Evolutionary conservation across 2,329 filamentous ascomycete genomes (phyloP).

Genomic region (Penicillium sp.): DNA sequence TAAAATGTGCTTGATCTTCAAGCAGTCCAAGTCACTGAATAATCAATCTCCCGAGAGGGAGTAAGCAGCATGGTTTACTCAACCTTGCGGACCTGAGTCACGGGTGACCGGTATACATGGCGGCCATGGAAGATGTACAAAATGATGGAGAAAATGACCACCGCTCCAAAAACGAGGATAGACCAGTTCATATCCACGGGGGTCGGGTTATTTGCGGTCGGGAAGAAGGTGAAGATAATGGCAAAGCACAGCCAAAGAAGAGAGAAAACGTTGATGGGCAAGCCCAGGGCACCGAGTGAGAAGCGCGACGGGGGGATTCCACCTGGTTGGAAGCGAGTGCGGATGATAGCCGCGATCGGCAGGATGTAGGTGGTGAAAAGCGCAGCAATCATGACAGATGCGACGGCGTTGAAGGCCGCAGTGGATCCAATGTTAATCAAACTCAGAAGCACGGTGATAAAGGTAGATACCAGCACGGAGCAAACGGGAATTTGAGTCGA

Average conservation of each 20-base stretch:
- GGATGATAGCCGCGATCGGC: constrained; percentile 28
- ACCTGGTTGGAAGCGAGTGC: constrained; percentile 20
- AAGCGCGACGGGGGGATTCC: constrained; percentile 25
- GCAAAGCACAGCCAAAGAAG: constrained; percentile 29
- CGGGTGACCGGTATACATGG: constrained; percentile 24
- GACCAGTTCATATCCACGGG: constrained; percentile 29
- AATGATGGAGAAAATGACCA: constrained; percentile 25
- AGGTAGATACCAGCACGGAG: constrained; percentile 36
- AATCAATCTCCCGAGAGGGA: too few species aligned
- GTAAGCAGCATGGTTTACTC: constrained; percentile 4
- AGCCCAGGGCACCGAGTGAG: constrained; percentile 29
- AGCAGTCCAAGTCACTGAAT: background rate
- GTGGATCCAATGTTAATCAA: constrained; percentile 57
- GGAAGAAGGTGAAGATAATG: constrained; percentile 35
- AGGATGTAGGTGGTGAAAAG: constrained; percentile 57
- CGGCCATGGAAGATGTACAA: constrained; percentile 24
- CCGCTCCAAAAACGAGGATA: constrained; percentile 26
- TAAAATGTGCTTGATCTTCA: constrained; percentile 4
- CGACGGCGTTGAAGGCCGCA: constrained; percentile 56
- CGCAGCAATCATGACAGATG: constrained; percentile 54
- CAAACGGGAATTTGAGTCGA: constrained; percentile 46
- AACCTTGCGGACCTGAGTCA: constrained; percentile 24
- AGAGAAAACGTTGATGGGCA: constrained; percentile 32
- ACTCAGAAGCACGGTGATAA: constrained; percentile 41
- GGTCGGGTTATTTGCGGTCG: constrained; percentile 25